Evolutionary conservation across 495 filamentous ascomycete genomes (phyloP), one percentile per base, ranked within the genome.

Genomic region (Cladorrhinum samala): DNA sequence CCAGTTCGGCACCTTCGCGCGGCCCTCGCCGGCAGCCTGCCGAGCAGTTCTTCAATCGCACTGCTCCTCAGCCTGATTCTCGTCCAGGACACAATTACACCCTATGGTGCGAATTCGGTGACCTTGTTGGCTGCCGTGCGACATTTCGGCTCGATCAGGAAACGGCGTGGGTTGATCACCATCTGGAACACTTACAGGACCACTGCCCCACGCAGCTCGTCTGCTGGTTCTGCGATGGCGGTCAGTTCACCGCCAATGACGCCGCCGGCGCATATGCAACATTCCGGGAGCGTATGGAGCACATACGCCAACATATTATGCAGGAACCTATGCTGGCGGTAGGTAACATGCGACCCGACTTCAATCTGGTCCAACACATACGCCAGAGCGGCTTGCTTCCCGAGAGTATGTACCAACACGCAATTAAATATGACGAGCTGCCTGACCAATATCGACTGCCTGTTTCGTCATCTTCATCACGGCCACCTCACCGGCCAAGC

Each of bases 171-270:
- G 67, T 77, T 20, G 50, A 69, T 2, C 77, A 81, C 49, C 68
- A 72, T 27, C 36, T 56, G 8, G 36, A 65, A 5, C 75, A 78
- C 37, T 54, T 70, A 0, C 2, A 24, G 0, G 37, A 56, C 18
- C 17, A 7, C 0, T 66, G 72, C 14, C 78, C 78, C n/a, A n/a
- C 5, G 0, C 51, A 41, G 13, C 58, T 67, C 6, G 37, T 64
- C 1, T 81, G 78, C 59, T 77, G 69, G 65, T 77, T 76, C 52
- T 81, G 78, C 57, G 68, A 78, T 56, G 39, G 60, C 1, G 40
- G 25, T 5, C 16, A 5, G 0, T 75, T 72, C 38, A 54, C 62
- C 23, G 46, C 58, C 13, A 0, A 39, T 0, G 11, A 14, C 1
- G 14, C 16, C 0, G 9, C 11, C 2, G 58, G 68, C 9, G 50